Evolutionary conservation across 2,329 filamentous ascomycete species (phyloP).

Genomic region (Leptographium wingfieldii): DNA sequence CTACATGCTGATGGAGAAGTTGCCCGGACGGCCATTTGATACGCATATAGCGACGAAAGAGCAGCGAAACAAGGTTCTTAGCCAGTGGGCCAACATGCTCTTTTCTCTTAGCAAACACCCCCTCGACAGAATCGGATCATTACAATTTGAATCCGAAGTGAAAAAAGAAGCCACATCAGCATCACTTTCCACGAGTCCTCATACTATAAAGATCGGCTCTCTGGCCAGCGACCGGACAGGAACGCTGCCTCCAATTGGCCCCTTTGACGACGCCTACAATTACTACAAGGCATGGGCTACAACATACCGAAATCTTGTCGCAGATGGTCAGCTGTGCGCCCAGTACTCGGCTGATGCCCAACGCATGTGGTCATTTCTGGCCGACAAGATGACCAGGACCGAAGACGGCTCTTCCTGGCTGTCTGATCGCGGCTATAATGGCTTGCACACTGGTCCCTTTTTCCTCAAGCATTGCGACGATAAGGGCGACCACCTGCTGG

Average conservation of each 20-base stretch:
- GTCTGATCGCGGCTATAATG: too few relatives aligned
- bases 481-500: constrained; percentile 20
- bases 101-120: not conserved
- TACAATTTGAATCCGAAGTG: not conserved
- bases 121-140: not conserved
- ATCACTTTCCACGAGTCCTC: too few relatives aligned
- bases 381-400: not conserved
- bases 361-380: not conserved
- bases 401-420: not conserved
- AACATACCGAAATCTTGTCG: not conserved
- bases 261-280: not conserved
- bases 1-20: constrained; percentile 6
- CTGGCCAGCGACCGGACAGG: constrained; percentile 1
- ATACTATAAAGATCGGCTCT: not conserved
- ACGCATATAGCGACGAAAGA: not conserved
- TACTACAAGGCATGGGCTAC: not conserved
- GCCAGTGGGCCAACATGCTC: constrained; percentile 3
- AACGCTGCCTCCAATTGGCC: not conserved
- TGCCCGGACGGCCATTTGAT: constrained; percentile 11
- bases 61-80: constrained; percentile 1
- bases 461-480: constrained; percentile 22
- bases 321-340: constrained; percentile 1
- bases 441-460: not conserved
- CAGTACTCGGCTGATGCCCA: constrained; percentile 2
- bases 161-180: too few relatives aligned